Percentiles rank a stretch among this genome's conserved stretches.
phyloP scores from a whole-genome alignment of 148 eudicot genomes.

The Rhododendron ovatum region DNA sequence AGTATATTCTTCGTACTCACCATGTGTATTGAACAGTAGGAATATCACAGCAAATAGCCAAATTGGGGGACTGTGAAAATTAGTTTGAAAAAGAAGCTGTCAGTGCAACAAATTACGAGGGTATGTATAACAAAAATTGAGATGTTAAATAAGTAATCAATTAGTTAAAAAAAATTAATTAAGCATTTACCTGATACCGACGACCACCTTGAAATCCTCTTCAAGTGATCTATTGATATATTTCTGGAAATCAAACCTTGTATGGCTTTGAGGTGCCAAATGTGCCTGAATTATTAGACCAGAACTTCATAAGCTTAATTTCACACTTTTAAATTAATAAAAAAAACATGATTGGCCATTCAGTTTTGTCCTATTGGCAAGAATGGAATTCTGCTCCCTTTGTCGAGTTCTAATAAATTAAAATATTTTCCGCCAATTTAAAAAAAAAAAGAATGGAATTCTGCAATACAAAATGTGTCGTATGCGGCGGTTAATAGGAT shows the following conservation, averaged over 20 bases:
- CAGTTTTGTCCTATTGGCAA: background rate
- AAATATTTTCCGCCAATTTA: too few species aligned
- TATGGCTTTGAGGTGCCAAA: constrained; percentile 54
- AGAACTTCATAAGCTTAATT: background rate
- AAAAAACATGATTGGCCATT: background rate
- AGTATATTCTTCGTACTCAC: constrained; percentile 14
- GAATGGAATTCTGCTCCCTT: too few species aligned
- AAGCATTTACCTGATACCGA: constrained; percentile 50
- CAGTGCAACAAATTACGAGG: background rate
- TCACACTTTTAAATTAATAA: background rate
- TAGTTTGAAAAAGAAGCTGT: background rate
- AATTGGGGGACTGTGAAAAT: constrained; percentile 45
- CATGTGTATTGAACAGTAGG: constrained; percentile 48
- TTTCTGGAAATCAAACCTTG: constrained; percentile 50
- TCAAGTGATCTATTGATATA: constrained; percentile 61
- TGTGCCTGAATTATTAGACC: constrained; percentile 40
- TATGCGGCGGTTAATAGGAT: too few species aligned
- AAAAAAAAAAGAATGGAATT: too few species aligned
- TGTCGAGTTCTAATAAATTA: too few species aligned
- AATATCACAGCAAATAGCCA: constrained; percentile 56
- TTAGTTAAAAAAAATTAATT: background rate
- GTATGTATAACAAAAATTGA: background rate
- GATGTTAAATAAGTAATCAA: background rate
- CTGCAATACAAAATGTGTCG: too few species aligned
- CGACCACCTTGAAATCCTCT: constrained; percentile 60